Conservation (phyloP, 805 yeast genomes). For the Schwanniomyces yamadae region DNA sequence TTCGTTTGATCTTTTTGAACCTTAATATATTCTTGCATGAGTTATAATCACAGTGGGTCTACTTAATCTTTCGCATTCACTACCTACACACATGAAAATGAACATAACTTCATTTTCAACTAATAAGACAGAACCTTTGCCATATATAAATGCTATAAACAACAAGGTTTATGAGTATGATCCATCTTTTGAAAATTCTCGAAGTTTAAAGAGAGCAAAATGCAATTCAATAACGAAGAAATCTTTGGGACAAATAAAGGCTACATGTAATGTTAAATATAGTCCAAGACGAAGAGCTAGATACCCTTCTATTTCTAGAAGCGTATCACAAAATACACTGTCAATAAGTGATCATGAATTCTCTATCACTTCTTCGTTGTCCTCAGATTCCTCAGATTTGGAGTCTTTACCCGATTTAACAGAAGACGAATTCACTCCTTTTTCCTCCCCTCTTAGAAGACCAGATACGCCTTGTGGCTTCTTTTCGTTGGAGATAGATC, state of each 20-base stretch:
- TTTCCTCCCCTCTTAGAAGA: conserved; percentile 13
- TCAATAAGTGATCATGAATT: conserved; percentile 8
- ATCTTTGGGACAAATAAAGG: conserved; percentile 5
- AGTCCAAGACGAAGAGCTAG: conserved; percentile 6
- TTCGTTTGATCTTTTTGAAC: neutral
- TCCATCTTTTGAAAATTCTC: conserved; percentile 8
- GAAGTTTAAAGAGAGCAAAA: conserved; percentile 6
- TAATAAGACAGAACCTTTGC: conserved; percentile 25
- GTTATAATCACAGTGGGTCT: too few species aligned
- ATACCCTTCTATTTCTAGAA: neutral
- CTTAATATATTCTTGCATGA: conserved; percentile 1
- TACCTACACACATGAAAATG: too few species aligned
- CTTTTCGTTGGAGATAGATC: neutral
- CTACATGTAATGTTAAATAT: neutral
- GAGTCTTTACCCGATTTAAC: conserved; percentile 40
- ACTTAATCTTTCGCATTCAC: too few species aligned
- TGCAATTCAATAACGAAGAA: conserved; percentile 9
- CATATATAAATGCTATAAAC: conserved; percentile 15
- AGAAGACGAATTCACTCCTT: conserved; percentile 27
- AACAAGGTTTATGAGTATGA: conserved; percentile 23
- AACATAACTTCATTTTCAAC: conserved; percentile 11
- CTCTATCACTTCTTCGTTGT: conserved; percentile 9
- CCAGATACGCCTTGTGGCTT: conserved; percentile 1
- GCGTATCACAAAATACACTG: neutral
- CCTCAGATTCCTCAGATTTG: conserved; percentile 26